Evolutionary conservation across 2,329 filamentous ascomycete species (phyloP), one percentile per base, ranked within the genome.

Genomic region (Curvularia spicifera): DNA sequence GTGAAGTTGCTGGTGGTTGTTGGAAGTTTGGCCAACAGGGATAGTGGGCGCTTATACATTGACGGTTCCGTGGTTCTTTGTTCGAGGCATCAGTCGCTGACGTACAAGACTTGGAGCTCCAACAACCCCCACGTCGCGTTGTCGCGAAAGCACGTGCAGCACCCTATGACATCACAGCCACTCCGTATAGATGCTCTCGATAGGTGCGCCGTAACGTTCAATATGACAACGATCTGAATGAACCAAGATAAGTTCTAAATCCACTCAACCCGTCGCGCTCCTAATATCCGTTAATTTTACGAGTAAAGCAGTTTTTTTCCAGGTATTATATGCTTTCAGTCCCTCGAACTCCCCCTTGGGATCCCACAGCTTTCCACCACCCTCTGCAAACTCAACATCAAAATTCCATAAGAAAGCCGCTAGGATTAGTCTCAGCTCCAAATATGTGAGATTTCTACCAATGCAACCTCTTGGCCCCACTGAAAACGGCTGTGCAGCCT

Each of bases 321-420:
- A 75, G 10, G 72, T 71, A 51, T 73, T 73, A 56, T 61, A 76
- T 20, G 68, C 67, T 56, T 67, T 69, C 49, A 74, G 24, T 5
- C 70, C 70, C 60, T 63, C 62, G 29, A 69, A 71, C 28, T 73
- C 66, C 50, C 69, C 59, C 56, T 63, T 63, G 5, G 71, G 71
- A 58, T 72, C 53, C 71, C 70, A 74, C 26, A 72, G 51, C 50
- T 57, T 59, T 42, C 51, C 31, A 22, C 24, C 47, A 0, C 67
- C 65, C 64, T 75, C 73, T 29, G 64, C 65, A 63, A 73, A 69
- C 49, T 71, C 71, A 4, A 75, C 47, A 62, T 76, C 71, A 47
- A 74, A 76, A 37, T 74, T 71, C 73, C 74, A 76, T 31, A 76
- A 44, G 49, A 76, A 52, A n/a, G 66, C 66, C 0, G 63, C 71